Percentiles rank a stretch among this genome's conserved stretches.
These are phyloP conservation scores for Paramecium octaurelia DNA, from an alignment of 73 alveolate genomes.

Conservation along the genomic window DNA sequence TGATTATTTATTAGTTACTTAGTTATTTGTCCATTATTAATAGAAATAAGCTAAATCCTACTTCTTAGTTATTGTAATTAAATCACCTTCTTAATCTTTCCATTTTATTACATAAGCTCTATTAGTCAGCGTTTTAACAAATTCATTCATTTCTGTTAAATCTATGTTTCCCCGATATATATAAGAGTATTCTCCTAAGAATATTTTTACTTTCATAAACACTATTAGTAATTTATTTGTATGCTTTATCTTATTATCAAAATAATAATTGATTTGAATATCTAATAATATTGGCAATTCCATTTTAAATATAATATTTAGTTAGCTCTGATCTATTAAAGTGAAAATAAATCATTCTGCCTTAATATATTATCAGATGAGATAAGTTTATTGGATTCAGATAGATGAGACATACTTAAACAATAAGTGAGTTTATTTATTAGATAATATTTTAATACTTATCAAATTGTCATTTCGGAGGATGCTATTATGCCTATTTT, in stretches of 20 bases:
- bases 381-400: not conserved
- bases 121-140: not conserved
- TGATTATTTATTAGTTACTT: not conserved
- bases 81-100: not conserved
- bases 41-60: not conserved
- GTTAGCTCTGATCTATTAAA: not conserved
- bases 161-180: not conserved
- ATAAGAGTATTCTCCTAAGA: not conserved
- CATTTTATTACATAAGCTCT: not conserved
- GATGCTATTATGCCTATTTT: conserved; percentile 3
- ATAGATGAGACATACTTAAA: not conserved
- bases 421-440: not conserved
- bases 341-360: not conserved
- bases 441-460: not conserved
- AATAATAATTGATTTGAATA: not conserved
- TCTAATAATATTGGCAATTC: not conserved
- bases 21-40: not conserved
- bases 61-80: not conserved
- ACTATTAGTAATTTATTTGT: not conserved
- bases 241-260: not conserved
- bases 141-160: not conserved
- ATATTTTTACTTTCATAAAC: not conserved
- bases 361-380: not conserved
- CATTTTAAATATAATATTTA: not conserved
- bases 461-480: not conserved